Base-by-base conservation (phyloP, 176 grass and related monocot genomes). In the Carex cristatella region DNA sequence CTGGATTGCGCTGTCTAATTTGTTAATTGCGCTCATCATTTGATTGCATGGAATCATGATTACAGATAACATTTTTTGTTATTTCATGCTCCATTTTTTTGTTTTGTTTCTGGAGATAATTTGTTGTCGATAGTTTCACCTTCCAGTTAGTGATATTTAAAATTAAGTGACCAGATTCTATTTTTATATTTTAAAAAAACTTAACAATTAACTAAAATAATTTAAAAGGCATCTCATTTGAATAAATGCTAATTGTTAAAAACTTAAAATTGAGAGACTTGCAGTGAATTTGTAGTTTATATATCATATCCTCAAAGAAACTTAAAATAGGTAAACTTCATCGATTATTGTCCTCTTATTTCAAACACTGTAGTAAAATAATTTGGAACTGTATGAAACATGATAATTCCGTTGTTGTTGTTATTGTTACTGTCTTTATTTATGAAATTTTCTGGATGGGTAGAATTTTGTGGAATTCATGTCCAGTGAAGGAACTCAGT, bases 1-100 rank as follows among this genome's bases (percentile, higher is more conserved):
- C 46, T 76, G 48, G 11, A 76, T 5, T 76, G 48, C 23, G 48
- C 48, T 76, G 72, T 53, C 72, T 76, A 76, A 76, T 76, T 53
- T 74, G 18, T 75, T 75, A 9, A 74, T 49, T 51, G 3, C 28
- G 40, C 53, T 51, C 0, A 74, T 46, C 27, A 28, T 1, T 74
- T 74, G 18, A 53, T 75, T 75, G 35, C 10, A 53, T 30, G 10
- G 30, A 75, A 48, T 40, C 4, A 11, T 74, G 1, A 73, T 37
- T 51, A 23, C 16, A 23, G 7, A 73, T 11, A n/a, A 8, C 3
- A 8, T 2, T 74, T 74, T 7, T 72, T 33, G 10, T 63, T 5
- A 66, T 66, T 19, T 31, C 11, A 33, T 69, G 1, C 8, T 69
- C 2, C 16, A 16, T 40, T 40, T 38, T 42, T 3, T 42, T 70